Evolutionary conservation across 2,329 filamentous ascomycete genomes (phyloP).

Genomic region (Mycosphaerelloides madeirae): DNA sequence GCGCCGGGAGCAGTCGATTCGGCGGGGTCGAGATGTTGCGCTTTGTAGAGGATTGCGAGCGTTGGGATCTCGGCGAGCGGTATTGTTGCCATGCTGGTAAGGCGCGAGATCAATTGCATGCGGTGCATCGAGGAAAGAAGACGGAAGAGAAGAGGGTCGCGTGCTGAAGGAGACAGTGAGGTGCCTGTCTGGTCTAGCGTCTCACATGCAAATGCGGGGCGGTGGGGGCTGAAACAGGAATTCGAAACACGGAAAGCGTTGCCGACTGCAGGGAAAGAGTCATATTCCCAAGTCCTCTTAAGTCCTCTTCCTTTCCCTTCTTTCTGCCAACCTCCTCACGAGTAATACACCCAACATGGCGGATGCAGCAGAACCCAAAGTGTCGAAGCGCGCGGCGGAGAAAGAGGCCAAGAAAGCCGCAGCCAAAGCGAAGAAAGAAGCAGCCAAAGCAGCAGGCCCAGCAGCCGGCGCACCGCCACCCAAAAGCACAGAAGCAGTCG

Average conservation of each 20-base stretch:
- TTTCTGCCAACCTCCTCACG: not conserved
- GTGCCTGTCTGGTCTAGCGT: not conserved
- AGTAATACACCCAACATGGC: conserved; percentile 23
- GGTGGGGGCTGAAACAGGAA: not conserved
- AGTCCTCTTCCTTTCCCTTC: not conserved
- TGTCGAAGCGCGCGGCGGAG: conserved; percentile 46
- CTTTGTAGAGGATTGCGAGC: conserved; percentile 61
- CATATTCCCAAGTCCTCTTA: not conserved
- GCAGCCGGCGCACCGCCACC: conserved; percentile 13
- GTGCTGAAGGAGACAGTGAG: not conserved
- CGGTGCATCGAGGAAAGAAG: not conserved
- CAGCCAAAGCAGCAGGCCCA: conserved; percentile 34
- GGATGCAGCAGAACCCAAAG: conserved; percentile 31
- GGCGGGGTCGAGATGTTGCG: conserved; percentile 42
- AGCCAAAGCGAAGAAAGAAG: conserved; percentile 40
- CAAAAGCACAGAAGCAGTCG: conserved; percentile 36
- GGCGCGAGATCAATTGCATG: conserved; percentile 5
- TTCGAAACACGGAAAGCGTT: not conserved
- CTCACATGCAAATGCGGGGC: not conserved
- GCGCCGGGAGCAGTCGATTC: conserved; percentile 39
- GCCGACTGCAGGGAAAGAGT: not conserved
- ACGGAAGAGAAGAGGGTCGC: not conserved
- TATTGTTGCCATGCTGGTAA: conserved; percentile 16
- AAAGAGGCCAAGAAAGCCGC: conserved; percentile 49
- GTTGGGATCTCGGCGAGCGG: conserved; percentile 56